Base-by-base conservation (phyloP, 352 stramenopile genomes). In the Globisporangium emineosum region DNA sequence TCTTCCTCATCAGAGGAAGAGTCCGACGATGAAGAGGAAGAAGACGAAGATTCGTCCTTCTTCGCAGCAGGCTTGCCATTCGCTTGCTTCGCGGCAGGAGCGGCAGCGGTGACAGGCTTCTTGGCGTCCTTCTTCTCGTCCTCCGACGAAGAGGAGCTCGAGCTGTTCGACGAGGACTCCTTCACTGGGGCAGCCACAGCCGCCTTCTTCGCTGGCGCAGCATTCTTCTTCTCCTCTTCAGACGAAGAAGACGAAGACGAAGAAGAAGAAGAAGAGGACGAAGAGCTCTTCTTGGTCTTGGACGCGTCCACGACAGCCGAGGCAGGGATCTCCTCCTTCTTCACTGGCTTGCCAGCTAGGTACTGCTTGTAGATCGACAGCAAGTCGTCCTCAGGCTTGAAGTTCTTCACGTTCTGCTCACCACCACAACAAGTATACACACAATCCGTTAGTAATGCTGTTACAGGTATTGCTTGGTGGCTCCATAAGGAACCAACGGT, bases 341-440 rank as follows among this genome's bases (percentile, higher is more conserved):
- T 79, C 6, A 58, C n/a, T 6, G 57, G 58, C 52, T 85, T 89
- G 58, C 77, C 70, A 17, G 65, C 64, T 51, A 93, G 19, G 64
- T 92, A 90, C 52, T 79, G 79, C 42, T 79, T 77, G 76, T 93
- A 95, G 47, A 95, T 76, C 21, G 77, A 68, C 54, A 95, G 62
- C 54, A 95, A 62, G 53, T 95, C 85, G 58, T 93, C 71, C 42
- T 91, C 78, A 17, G 47, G 68, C 57, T 79, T 71, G 57, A 89
- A 86, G 29, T 68, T 77, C 66, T 86, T 77, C 42, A 73, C 29
- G 57, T 67, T 83, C 77, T 85, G 69, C 42, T 27, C 7, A 21
- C 33, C 47, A 51, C 32, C 19, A 35, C 7, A 25, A 47, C 32
- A 60, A 7, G 35, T 27, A 35, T 45, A 66, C 42, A 65, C 25